phyloP scores from a whole-genome alignment of 2,329 filamentous ascomycete genomes.

The Leptographium radiaticola region DNA sequence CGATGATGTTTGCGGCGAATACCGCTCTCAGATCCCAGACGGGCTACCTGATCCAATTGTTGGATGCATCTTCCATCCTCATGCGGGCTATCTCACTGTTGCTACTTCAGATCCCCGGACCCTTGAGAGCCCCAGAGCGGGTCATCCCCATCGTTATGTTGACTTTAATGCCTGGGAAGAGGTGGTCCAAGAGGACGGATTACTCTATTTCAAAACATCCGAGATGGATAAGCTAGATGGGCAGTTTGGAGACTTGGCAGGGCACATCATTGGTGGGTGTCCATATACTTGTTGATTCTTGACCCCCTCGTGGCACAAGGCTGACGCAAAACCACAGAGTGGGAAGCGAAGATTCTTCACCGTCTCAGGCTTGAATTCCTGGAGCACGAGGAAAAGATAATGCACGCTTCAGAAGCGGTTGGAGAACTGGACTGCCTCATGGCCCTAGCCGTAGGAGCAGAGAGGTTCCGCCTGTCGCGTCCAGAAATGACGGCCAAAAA shows the following conservation, averaged over 20 bases:
- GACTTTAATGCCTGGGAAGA: constrained; percentile 51
- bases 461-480: constrained; percentile 54
- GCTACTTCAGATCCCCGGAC: constrained; percentile 20
- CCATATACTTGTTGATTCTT: neutral
- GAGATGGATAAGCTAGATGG: constrained; percentile 71
- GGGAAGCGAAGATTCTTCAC: constrained; percentile 78
- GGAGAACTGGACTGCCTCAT: constrained; percentile 80
- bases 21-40: constrained; percentile 50
- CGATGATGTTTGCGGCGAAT: constrained; percentile 48
- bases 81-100: constrained; percentile 78
- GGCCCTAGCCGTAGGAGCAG: constrained; percentile 66
- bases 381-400: constrained; percentile 51
- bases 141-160: neutral
- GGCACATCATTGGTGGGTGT: constrained; percentile 60
- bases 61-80: constrained; percentile 82
- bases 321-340: constrained; percentile 39
- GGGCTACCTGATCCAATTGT: constrained; percentile 38
- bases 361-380: constrained; percentile 59
- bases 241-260: constrained; percentile 73
- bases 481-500: constrained; percentile 61
- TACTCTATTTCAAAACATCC: constrained; percentile 75
- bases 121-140: neutral
- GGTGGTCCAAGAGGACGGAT: constrained; percentile 58
- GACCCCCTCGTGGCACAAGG: neutral
- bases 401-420: constrained; percentile 61